A percentile compares a stretch with the other conserved stretches of the same genome.
Conservation (phyloP, 768 basidiomycete genomes). For the Psilocybe tampanensis region DNA sequence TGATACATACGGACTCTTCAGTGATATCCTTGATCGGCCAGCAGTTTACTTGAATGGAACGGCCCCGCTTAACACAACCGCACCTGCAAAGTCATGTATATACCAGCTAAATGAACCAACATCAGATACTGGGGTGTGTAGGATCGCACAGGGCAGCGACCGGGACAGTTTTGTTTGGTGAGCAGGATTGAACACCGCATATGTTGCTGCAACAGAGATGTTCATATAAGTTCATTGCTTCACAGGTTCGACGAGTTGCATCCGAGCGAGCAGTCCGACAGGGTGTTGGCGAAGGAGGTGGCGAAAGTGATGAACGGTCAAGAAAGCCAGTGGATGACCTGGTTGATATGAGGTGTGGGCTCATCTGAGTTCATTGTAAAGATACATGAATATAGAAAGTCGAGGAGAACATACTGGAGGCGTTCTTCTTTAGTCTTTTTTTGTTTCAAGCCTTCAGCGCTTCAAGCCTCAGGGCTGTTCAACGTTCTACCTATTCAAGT, state of each 20-base stretch:
- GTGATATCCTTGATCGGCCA: constrained; percentile 56
- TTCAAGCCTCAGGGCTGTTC: too few relatives aligned
- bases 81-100: constrained; percentile 49
- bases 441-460: too few relatives aligned
- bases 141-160: constrained; percentile 41
- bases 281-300: constrained; percentile 55
- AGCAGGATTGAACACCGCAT: constrained; percentile 13
- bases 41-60: constrained; percentile 61
- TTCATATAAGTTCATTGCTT: constrained; percentile 8
- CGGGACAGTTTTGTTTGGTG: constrained; percentile 62
- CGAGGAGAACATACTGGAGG: too few relatives aligned
- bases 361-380: too few relatives aligned
- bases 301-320: constrained; percentile 47
- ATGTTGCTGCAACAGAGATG: constrained; percentile 2
- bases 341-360: constrained; percentile 41
- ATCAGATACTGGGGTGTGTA: constrained; percentile 28
- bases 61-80: constrained; percentile 58
- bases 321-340: constrained; percentile 48
- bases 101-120: constrained; percentile 33
- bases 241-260: constrained; percentile 59
- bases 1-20: constrained; percentile 59
- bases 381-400: too few relatives aligned
- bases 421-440: too few relatives aligned
- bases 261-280: constrained; percentile 59
- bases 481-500: too few relatives aligned